Percentiles rank a stretch among this genome's conserved stretches.
Evolutionary conservation across 441 rosid genomes (phyloP).

Genomic region (Capsella rubella): DNA sequence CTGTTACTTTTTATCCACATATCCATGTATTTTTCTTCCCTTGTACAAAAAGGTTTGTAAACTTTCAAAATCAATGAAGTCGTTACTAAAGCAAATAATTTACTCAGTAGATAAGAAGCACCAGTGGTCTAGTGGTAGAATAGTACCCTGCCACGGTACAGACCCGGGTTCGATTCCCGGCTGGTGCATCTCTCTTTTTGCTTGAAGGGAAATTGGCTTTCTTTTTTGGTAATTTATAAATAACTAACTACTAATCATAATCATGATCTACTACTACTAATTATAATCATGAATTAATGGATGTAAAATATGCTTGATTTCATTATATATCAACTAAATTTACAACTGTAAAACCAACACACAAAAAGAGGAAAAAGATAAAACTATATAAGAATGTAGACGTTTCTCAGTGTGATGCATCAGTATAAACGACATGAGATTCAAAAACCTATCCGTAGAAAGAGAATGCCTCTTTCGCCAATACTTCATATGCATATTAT

Average conservation of each 20-base stretch:
- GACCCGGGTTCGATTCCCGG: constrained; percentile 92
- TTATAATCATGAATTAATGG: background rate
- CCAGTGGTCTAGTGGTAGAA: constrained; percentile 98
- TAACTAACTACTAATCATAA: background rate
- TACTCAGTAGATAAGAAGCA: background rate
- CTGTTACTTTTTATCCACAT: constrained; percentile 13
- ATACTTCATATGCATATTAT: constrained; percentile 39
- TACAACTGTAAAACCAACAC: constrained; percentile 25
- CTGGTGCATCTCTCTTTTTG: constrained; percentile 36
- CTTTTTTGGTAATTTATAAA: background rate
- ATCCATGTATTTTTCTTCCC: constrained; percentile 5
- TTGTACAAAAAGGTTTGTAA: constrained; percentile 19
- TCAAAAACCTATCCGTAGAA: constrained; percentile 27
- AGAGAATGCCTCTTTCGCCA: constrained; percentile 42
- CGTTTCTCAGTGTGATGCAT: constrained; percentile 33
- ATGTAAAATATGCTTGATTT: constrained; percentile 7
- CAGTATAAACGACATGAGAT: constrained; percentile 40
- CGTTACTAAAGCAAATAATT: background rate
- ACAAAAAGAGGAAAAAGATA: constrained; percentile 2
- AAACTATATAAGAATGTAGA: constrained; percentile 26
- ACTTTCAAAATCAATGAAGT: background rate
- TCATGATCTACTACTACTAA: background rate
- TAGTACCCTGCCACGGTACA: constrained; percentile 97
- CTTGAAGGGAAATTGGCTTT: background rate
- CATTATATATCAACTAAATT: constrained; percentile 31